Conservation (phyloP, 2,329 filamentous ascomycete genomes). For the Cryphonectria nitschkei region DNA sequence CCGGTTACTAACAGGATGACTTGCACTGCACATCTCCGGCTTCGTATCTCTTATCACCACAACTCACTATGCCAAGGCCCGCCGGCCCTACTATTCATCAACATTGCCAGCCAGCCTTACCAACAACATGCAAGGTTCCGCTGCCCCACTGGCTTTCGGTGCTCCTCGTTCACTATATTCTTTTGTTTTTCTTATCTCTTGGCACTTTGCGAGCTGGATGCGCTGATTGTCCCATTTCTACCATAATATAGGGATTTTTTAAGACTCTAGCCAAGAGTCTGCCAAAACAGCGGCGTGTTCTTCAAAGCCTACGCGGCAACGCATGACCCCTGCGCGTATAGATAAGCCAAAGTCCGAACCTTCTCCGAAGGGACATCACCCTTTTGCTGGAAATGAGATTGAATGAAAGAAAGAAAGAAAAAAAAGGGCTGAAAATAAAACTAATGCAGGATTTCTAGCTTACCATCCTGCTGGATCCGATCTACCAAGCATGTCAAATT, state of each 20-base stretch:
- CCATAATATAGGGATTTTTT: not conserved
- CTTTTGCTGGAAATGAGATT: not conserved
- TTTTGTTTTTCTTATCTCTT: constrained; percentile 25
- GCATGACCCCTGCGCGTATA: not conserved
- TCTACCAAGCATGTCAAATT: not conserved
- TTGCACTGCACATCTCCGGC: constrained; percentile 6
- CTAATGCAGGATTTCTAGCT: constrained; percentile 11
- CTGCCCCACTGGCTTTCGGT: not conserved
- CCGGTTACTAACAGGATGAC: constrained; percentile 8
- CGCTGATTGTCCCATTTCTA: not conserved
- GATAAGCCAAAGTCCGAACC: constrained; percentile 5
- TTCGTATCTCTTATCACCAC: constrained; percentile 25
- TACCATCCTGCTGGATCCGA: constrained; percentile 7
- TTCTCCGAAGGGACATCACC: not conserved
- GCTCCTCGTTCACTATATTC: not conserved
- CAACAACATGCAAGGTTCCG: not conserved
- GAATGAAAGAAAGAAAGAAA: too few species aligned
- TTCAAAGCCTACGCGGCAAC: not conserved
- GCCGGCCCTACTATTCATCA: constrained; percentile 10
- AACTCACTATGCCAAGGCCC: not conserved
- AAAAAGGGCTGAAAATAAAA: not conserved
- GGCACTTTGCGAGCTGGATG: constrained; percentile 6
- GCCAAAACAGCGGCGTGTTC: not conserved
- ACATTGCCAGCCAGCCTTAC: not conserved
- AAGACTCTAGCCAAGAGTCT: not conserved